Base-by-base conservation (phyloP, 2,329 filamentous ascomycete species). In the Paracoccidioides lutzii region DNA sequence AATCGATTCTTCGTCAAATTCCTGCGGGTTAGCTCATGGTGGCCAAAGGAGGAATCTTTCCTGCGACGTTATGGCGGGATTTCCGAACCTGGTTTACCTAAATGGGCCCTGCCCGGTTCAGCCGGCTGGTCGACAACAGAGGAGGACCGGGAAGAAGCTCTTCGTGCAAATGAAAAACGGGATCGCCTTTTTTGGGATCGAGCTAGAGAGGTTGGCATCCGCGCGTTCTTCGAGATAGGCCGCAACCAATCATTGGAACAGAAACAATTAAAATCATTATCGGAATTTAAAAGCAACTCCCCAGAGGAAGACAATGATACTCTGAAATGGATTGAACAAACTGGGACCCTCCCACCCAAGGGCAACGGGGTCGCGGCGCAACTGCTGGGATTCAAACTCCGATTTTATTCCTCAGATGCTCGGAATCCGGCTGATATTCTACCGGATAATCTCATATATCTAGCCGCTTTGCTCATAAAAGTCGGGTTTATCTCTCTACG, bases 1-100 rank as follows among this genome's bases (percentile, higher is more conserved):
- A 90, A 85, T 67, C 83, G 86, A 37, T 98, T 97, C 73, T 97
- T 96, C 65, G 85, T 97, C 67, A 95, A 95, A 68, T 84, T 97
- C 50, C 76, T 98, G 30, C 81, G 91, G 57, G 83, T 84, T 57
- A 97, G 91, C 73, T 95, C 91, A 30, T 98, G 93, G 93, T 98
- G 93, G 93, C 93, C 93, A 1, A 82, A 79, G 55, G 73, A 84
- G 52, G 82, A 81, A 52, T 77, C 79, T 37, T 67, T 76, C 9
- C 73, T 78, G 45, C 58, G 54, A 14, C 46, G 60, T 9, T 65
- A 66, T 30, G 58, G 60, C 14, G 52, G 55, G 42, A 58, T 59
- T 38, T 71, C 73, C 28, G 73, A 80, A 48, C 74, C 75, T 15
- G 85, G 87, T 0, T 75, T 97, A n/a, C 93, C 91, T 0, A 76